These are phyloP conservation scores for Astrocystis sublimbata DNA, from an alignment of 495 filamentous ascomycete species.

Conservation along the genomic window DNA sequence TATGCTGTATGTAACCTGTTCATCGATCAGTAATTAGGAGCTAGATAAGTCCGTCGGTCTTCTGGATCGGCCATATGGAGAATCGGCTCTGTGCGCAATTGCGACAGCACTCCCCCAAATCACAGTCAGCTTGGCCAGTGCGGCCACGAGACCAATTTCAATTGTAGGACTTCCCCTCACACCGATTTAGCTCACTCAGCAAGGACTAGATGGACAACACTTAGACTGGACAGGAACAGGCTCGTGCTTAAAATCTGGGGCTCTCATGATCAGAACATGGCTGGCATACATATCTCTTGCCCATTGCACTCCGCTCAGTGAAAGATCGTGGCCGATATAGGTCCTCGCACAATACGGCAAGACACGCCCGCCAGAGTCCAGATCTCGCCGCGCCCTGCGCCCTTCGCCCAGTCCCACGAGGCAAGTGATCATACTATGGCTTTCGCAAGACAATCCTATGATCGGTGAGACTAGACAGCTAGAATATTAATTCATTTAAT, in stretches of 20 bases:
- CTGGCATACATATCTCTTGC: background rate
- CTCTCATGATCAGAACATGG: conserved; percentile 5
- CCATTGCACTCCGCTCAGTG: background rate
- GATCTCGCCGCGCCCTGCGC: background rate
- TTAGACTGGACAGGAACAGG: background rate
- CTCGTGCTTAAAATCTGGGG: background rate
- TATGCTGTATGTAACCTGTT: background rate
- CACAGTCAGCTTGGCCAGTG: too few species aligned
- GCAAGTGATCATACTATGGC: background rate
- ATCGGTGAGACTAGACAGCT: background rate
- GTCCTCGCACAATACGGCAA: background rate
- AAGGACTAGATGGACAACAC: background rate
- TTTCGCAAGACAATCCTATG: background rate
- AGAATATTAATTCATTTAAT: background rate
- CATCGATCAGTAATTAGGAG: background rate
- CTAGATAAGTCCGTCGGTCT: background rate
- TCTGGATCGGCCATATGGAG: conserved; percentile 1
- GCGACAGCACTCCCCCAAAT: background rate
- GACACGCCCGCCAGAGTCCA: background rate
- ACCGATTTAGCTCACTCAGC: conserved; percentile 7
- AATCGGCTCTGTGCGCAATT: background rate
- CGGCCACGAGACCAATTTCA: conserved; percentile 7
- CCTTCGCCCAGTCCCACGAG: background rate
- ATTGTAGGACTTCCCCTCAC: conserved; percentile 11
- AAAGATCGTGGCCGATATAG: background rate